Conservation (phyloP, 768 basidiomycete genomes). For the Steccherinum ochraceum region DNA sequence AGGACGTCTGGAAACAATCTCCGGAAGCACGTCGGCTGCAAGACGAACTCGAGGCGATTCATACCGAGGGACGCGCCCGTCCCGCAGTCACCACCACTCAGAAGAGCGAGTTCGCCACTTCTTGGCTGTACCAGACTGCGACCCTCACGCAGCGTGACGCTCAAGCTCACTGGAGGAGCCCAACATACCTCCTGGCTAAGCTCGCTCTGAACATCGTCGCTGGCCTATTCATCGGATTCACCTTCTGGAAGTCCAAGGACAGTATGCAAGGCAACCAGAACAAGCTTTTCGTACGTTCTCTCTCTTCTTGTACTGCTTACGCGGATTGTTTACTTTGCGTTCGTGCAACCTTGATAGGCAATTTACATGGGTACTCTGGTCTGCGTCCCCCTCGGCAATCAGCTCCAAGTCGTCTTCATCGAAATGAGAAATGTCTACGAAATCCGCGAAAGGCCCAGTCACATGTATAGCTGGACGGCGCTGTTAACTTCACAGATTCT, state of each 20-base stretch:
- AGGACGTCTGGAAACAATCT: constrained; percentile 40
- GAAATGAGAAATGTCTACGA: constrained; percentile 31
- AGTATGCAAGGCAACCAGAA: constrained; percentile 35
- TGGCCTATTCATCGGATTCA: constrained; percentile 36
- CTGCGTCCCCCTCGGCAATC: constrained; percentile 31
- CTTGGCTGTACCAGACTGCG: constrained; percentile 32
- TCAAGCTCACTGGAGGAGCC: constrained; percentile 33
- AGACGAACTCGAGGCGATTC: constrained; percentile 37
- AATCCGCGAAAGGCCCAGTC: constrained; percentile 34
- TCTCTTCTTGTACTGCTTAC: too few relatives aligned
- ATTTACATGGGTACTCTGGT: constrained; percentile 29
- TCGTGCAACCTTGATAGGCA: constrained; percentile 14
- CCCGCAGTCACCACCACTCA: constrained; percentile 17
- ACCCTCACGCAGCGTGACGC: constrained; percentile 26
- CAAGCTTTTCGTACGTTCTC: constrained; percentile 33
- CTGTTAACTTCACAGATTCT: constrained; percentile 29
- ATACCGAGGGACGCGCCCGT: constrained; percentile 28
- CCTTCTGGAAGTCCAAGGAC: constrained; percentile 31
- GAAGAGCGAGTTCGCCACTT: constrained; percentile 29
- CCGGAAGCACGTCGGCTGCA: constrained; percentile 31
- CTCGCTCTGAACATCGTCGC: constrained; percentile 27
- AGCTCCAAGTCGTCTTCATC: constrained; percentile 37
- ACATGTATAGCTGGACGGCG: constrained; percentile 37
- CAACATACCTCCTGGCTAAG: constrained; percentile 34
- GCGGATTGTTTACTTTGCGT: background rate